Evolutionary conservation across 345 rosid species (phyloP).

Genomic region (Camelina hispida): DNA sequence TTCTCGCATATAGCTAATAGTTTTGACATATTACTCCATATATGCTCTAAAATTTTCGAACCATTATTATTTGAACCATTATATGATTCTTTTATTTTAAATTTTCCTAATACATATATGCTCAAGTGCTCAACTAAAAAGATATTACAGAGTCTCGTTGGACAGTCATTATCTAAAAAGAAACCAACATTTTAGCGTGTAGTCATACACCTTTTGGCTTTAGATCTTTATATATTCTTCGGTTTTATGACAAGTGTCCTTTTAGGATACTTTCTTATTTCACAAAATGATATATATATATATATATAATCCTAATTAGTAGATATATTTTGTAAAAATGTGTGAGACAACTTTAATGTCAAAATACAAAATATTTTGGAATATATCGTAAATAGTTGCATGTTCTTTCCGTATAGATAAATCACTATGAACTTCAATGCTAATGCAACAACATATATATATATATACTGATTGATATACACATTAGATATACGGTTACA

Average conservation of each 20-base stretch:
- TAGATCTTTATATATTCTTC: background rate
- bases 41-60: background rate
- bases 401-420: background rate
- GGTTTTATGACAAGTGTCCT: background rate
- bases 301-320: no score
- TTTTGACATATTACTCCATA: background rate
- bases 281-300: background rate
- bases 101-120: constrained; percentile 10
- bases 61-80: constrained; percentile 18
- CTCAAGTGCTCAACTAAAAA: background rate
- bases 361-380: background rate
- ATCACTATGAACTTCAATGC: background rate
- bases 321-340: no score
- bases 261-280: background rate
- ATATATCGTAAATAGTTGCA: background rate
- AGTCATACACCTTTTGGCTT: background rate
- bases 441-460: constrained; percentile 1
- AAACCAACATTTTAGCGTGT: constrained; percentile 24
- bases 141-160: constrained; percentile 1
- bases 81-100: background rate
- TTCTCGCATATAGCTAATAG: background rate
- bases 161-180: constrained; percentile 36
- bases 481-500: background rate
- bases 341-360: background rate
- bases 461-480: background rate